Percentiles rank a stretch among this genome's conserved stretches.
Evolutionary conservation across 106 monocot species (phyloP).

Genomic region (Dactylorhiza incarnata): DNA sequence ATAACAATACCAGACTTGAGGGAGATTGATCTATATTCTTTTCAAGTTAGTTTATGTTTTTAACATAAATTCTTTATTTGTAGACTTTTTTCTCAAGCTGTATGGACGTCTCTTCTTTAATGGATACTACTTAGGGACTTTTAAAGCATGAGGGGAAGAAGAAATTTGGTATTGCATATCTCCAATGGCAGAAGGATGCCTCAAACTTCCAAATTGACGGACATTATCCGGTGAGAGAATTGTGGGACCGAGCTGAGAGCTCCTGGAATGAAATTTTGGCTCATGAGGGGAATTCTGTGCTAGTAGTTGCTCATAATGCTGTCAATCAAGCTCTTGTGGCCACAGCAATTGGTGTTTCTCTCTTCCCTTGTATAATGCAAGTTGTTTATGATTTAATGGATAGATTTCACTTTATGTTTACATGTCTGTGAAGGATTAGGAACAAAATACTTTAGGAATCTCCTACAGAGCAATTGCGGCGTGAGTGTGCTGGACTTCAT

Average conservation of each 20-base stretch:
- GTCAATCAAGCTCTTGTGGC: conserved; percentile 94
- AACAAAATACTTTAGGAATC: conserved; percentile 66
- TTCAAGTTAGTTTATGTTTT: conserved; percentile 48
- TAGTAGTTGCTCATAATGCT: conserved; percentile 97
- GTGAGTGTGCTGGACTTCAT: conserved; percentile 87
- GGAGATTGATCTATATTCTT: conserved; percentile 96
- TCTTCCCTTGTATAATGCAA: background rate
- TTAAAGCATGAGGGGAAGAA: conserved; percentile 82
- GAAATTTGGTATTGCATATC: conserved; percentile 51
- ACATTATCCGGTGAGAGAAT: conserved; percentile 85
- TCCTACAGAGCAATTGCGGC: conserved; percentile 95
- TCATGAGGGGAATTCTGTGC: conserved; percentile 73
- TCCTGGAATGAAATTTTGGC: conserved; percentile 76
- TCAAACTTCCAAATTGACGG: conserved; percentile 84
- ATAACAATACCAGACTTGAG: conserved; percentile 57
- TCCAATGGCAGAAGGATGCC: conserved; percentile 80
- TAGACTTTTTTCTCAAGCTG: background rate
- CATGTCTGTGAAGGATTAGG: conserved; percentile 46
- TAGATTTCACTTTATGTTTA: background rate
- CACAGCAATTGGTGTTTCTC: conserved; percentile 53
- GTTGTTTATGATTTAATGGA: background rate
- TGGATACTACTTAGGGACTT: conserved; percentile 43
- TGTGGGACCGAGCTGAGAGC: conserved; percentile 65
- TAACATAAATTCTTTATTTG: background rate
- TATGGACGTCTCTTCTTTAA: background rate